Evolutionary conservation across 331 rosid genomes (phyloP).

Genomic region (Dryas integrifolia): DNA sequence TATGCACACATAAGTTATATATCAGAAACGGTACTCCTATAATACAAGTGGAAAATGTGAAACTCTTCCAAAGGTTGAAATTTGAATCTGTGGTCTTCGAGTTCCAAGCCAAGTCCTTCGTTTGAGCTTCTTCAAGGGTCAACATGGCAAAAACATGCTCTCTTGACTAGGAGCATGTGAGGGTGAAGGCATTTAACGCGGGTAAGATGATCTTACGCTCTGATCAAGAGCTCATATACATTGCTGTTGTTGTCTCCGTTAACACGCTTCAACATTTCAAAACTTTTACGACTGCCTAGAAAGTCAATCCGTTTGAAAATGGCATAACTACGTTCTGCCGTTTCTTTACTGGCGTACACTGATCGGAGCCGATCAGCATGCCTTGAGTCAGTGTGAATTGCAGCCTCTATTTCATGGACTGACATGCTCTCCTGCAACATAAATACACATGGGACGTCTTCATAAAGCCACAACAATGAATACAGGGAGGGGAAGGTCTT

Average conservation of each 20-base stretch:
- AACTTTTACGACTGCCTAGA: slow-evolving; percentile 80
- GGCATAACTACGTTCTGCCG: slow-evolving; percentile 45
- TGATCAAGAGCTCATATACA: slow-evolving; percentile 76
- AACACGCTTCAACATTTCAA: slow-evolving; percentile 94
- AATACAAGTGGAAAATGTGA: background rate
- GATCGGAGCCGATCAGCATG: slow-evolving; percentile 88
- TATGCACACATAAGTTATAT: background rate
- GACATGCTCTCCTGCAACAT: slow-evolving; percentile 76
- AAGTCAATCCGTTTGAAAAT: slow-evolving; percentile 71
- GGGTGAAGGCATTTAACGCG: background rate
- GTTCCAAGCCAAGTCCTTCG: background rate
- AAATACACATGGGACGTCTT: background rate
- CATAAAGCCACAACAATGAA: background rate
- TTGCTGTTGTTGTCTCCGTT: slow-evolving; percentile 81
- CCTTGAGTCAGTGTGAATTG: slow-evolving; percentile 88
- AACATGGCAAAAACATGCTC: background rate
- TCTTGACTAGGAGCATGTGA: background rate
- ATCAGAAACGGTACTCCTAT: background rate
- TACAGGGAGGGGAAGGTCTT: background rate
- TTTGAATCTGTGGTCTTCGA: background rate
- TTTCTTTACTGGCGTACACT: slow-evolving; percentile 63
- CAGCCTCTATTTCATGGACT: slow-evolving; percentile 67
- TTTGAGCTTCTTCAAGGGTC: background rate
- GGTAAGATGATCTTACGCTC: slow-evolving; percentile 52
- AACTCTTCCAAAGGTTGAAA: background rate